A percentile compares a stretch with the other conserved stretches of the same genome.
These are phyloP conservation scores for Naegleria lovaniensis DNA, from an alignment of 208 protist genomes.

Conservation along the genomic window DNA sequence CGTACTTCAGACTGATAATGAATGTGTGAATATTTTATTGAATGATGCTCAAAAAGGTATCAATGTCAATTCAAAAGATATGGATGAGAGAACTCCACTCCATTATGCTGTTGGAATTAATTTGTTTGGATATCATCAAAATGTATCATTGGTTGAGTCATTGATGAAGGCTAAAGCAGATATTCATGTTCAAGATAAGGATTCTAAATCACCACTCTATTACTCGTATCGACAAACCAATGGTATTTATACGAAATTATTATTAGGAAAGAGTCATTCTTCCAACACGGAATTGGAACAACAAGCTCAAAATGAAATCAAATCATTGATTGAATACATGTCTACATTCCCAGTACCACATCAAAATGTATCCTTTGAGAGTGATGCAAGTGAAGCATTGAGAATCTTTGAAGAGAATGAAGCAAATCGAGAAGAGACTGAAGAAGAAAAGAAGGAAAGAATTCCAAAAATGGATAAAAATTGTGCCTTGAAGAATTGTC, in stretches of 20 bases:
- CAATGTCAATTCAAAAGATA: not conserved
- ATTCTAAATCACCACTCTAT: constrained; percentile 27
- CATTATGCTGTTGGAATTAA: not conserved
- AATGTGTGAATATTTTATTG: not conserved
- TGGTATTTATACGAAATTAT: not conserved
- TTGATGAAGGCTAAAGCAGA: not conserved
- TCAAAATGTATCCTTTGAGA: constrained; percentile 17
- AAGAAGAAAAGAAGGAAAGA: not conserved
- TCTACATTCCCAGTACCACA: not conserved
- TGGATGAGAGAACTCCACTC: not conserved
- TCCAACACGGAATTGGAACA: not conserved
- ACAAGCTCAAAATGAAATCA: not conserved
- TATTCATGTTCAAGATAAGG: not conserved
- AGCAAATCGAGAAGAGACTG: not conserved
- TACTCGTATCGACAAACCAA: not conserved
- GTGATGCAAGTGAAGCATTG: not conserved
- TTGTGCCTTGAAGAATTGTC: not conserved
- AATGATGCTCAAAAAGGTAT: not conserved
- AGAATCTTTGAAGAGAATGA: not conserved
- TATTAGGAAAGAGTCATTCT: not conserved
- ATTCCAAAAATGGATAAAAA: not conserved
- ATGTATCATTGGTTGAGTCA: not conserved
- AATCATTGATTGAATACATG: not conserved
- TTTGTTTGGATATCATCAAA: constrained; percentile 14
- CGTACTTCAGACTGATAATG: not conserved